Percentiles rank a stretch among this genome's conserved stretches.
Conservation (phyloP, 2,329 filamentous ascomycete genomes). For the Claviceps sorghi region DNA sequence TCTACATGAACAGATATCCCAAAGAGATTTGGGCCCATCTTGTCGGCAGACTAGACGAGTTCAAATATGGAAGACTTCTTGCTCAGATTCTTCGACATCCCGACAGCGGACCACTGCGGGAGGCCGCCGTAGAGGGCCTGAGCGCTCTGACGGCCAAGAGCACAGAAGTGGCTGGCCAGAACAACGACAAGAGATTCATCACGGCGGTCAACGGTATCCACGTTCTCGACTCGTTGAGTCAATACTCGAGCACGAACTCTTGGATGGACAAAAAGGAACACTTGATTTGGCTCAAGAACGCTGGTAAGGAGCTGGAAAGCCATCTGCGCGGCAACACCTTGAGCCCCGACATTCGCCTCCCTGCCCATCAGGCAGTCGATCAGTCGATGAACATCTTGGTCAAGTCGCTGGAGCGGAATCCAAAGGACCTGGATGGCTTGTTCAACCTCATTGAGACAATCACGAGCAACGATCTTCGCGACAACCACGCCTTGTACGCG, state of each 20-base stretch:
- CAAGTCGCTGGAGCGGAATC: constrained; percentile 59
- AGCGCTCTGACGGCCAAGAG: constrained; percentile 56
- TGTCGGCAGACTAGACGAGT: constrained; percentile 63
- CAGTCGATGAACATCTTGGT: constrained; percentile 78
- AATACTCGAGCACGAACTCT: constrained; percentile 45
- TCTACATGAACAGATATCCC: constrained; percentile 86
- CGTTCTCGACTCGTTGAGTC: constrained; percentile 63
- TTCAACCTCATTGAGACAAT: constrained; percentile 74
- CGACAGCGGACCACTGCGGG: constrained; percentile 59
- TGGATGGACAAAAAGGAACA: constrained; percentile 60
- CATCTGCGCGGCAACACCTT: constrained; percentile 58
- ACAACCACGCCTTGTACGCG: constrained; percentile 57
- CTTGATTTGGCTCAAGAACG: constrained; percentile 44
- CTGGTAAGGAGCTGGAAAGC: constrained; percentile 65
- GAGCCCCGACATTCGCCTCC: constrained; percentile 58
- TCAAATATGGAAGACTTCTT: constrained; percentile 80
- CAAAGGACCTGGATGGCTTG: constrained; percentile 66
- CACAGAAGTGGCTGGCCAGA: constrained; percentile 46
- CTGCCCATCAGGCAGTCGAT: constrained; percentile 78
- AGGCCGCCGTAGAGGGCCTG: constrained; percentile 58
- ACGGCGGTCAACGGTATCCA: constrained; percentile 81
- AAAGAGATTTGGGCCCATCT: constrained; percentile 76
- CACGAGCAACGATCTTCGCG: constrained; percentile 68
- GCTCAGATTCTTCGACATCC: constrained; percentile 70
- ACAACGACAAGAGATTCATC: constrained; percentile 52